Evolutionary conservation across 345 rosid genomes (phyloP).

Genomic region (Geranium brycei): DNA sequence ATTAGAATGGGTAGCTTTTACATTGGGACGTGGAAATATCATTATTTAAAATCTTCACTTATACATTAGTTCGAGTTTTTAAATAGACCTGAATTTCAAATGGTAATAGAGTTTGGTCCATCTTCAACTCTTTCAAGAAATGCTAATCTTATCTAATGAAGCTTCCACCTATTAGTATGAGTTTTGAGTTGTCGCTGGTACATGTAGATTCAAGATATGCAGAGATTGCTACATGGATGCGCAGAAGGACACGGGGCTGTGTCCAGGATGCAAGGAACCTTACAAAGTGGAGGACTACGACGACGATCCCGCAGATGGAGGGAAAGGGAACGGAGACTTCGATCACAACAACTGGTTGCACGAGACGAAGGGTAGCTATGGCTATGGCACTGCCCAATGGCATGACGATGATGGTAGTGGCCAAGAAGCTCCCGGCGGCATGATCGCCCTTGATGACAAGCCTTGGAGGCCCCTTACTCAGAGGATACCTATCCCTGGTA

Average conservation of each 20-base stretch:
- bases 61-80: no score
- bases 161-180: no score
- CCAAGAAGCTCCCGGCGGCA: conserved; percentile 35
- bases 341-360: conserved; percentile 83
- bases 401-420: conserved; percentile 48
- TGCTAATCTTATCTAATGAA: no score
- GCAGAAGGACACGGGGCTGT: conserved; percentile 59
- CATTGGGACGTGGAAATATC: no score
- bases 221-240: conserved; percentile 90
- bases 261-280: conserved; percentile 91
- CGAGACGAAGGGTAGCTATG: conserved; percentile 77
- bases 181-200: background rate
- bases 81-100: no score
- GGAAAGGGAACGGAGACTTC: conserved; percentile 51
- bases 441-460: conserved; percentile 57
- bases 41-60: no score
- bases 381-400: conserved; percentile 67
- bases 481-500: conserved; percentile 35
- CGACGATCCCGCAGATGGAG: conserved; percentile 48
- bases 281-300: conserved; percentile 61
- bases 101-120: no score
- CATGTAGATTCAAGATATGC: conserved; percentile 74
- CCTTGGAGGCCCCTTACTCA: conserved; percentile 89
- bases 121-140: no score
- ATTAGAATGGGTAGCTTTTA: no score